Base-by-base conservation (phyloP, 768 basidiomycete species). In the Agaricus sinodeliciosus region DNA sequence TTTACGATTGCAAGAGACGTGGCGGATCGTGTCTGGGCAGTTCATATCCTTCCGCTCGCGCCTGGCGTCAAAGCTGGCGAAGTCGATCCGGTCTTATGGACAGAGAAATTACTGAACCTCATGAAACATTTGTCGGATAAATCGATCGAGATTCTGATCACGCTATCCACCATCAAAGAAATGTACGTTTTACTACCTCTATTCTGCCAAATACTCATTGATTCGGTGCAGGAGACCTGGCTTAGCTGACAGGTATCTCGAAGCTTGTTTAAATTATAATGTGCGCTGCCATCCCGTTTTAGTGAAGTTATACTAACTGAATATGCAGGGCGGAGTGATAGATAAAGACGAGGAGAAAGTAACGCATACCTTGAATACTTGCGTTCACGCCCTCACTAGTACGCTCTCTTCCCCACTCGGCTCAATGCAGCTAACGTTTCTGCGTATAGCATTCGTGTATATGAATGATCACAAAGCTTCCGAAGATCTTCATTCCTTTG, bases 81-180 rank as follows among this genome's bases (percentile, higher is more conserved):
- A 26, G 69, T 85, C 3, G 91, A 94, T 57, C 93, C 95, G 61
- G 73, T 69, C 0, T 77, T 79, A 0, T 98, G 94, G 94, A 89
- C 89, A 0, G 93, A 96, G 60, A 75, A 85, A 18, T 65, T 96
- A 34, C 72, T 98, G 13, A 74, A 76, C 36, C 82, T 84, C 0
- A 84, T 94, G 80, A 74, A 74, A 34, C 76, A 77, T 58, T 69
- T 97, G 44, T 80, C 85, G 37, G 81, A 83, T 12, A 74, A 73
- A 28, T 75, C 78, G 0, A 72, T 80, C 46, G 78, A 76, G 47
- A 72, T 78, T 0, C 62, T 97, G 25, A 62, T 91, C 11, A 64
- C 63, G 9, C 64, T 94, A 52, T 80, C 84, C 4, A 79, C 81
- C 4, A 62, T 98, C 27, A 85, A 82, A 56, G 67, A 73, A 34